Percentiles rank a stretch among this genome's conserved stretches.
Conservation (phyloP, 345 rosid genomes). For the Toxicodendron radicans region DNA sequence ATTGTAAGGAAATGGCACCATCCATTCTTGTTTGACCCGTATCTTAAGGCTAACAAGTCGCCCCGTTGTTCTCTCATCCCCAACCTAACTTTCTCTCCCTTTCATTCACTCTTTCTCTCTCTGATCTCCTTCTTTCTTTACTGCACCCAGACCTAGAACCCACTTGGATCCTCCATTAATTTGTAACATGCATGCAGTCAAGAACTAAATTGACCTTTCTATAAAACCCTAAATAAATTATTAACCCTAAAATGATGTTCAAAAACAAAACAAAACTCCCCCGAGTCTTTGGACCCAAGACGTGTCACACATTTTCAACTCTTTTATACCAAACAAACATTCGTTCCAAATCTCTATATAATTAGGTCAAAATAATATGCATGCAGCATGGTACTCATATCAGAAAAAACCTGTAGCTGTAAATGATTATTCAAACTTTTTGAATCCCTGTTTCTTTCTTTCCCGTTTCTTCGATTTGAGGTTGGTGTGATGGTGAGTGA, state of each 20-base stretch:
- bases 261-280: slow-evolving; percentile 1
- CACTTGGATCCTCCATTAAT: slow-evolving; percentile 21
- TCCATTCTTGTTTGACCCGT: slow-evolving; percentile 86
- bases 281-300: slow-evolving; percentile 11
- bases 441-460: neutral
- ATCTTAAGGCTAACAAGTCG: slow-evolving; percentile 56
- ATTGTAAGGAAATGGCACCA: slow-evolving; percentile 47
- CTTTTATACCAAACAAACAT: slow-evolving; percentile 43
- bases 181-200: slow-evolving; percentile 14
- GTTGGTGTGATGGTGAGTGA: slow-evolving; percentile 7
- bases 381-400: neutral
- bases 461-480: neutral
- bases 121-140: neutral
- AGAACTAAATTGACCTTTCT: slow-evolving; percentile 16
- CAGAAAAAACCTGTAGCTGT: slow-evolving; percentile 13
- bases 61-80: slow-evolving; percentile 53
- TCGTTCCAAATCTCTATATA: slow-evolving; percentile 31
- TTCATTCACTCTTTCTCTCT: neutral
- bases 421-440: slow-evolving; percentile 5
- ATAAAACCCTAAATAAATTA: slow-evolving; percentile 4
- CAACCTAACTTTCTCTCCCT: slow-evolving; percentile 35
- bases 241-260: slow-evolving; percentile 12
- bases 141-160: slow-evolving; percentile 27
- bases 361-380: slow-evolving; percentile 4
- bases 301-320: slow-evolving; percentile 24